These are phyloP conservation scores for Leucocoprinus sp. DNA, from an alignment of 768 basidiomycete genomes.

Conservation along the genomic window DNA sequence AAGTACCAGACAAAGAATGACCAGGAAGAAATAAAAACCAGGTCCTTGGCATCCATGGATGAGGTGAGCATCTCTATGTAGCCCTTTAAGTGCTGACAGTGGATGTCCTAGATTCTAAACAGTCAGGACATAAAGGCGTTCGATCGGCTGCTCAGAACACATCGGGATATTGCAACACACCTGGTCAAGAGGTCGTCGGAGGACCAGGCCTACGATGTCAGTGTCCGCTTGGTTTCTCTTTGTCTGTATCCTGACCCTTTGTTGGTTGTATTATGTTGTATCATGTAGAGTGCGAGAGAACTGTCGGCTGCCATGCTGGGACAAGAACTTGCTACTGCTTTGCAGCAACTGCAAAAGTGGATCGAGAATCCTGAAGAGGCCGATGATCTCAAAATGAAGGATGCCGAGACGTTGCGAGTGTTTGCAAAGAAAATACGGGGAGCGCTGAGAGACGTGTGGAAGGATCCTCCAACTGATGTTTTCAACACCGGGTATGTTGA, in stretches of 20 bases:
- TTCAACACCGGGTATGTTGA: conserved; percentile 70
- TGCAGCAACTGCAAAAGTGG: conserved; percentile 48
- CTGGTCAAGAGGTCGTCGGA: conserved; percentile 64
- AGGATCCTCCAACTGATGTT: conserved; percentile 56
- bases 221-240: conserved; percentile 16
- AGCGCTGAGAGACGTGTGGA: conserved; percentile 70
- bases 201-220: conserved; percentile 75
- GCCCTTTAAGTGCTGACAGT: background rate
- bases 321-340: conserved; percentile 67
- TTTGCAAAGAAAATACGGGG: conserved; percentile 53
- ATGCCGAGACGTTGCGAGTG: conserved; percentile 28
- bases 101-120: conserved; percentile 39
- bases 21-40: conserved; percentile 24
- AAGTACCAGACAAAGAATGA: conserved; percentile 31
- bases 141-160: conserved; percentile 49
- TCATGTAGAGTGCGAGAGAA: conserved; percentile 72
- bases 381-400: conserved; percentile 37
- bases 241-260: background rate
- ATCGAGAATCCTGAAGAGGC: conserved; percentile 39
- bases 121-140: conserved; percentile 42
- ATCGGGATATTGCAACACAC: conserved; percentile 60
- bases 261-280: background rate
- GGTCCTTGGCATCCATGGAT: conserved; percentile 51
- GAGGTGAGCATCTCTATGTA: conserved; percentile 42
- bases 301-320: conserved; percentile 73